phyloP scores from a whole-genome alignment of 805 yeast genomes.

The Candida nitratophila region DNA sequence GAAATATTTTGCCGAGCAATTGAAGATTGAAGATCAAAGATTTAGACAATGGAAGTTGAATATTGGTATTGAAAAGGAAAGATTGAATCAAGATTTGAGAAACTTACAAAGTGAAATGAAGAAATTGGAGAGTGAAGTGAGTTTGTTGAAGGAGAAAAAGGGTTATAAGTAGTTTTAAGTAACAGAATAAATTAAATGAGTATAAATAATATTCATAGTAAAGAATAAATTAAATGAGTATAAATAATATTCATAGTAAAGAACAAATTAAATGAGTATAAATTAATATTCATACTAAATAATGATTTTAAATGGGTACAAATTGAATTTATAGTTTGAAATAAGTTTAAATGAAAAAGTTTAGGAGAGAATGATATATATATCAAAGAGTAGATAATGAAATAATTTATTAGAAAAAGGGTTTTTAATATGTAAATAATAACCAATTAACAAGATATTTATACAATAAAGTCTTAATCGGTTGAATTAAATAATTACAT shows the following conservation, averaged over 20 bases:
- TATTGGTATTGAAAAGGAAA: conserved; percentile 88
- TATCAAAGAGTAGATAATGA: no score
- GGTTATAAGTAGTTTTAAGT: conserved; percentile 24
- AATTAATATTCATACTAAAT: no score
- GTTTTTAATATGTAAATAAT: no score
- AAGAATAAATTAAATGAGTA: no score
- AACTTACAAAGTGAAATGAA: conserved; percentile 76
- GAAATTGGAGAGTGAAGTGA: conserved; percentile 68
- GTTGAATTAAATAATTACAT: conserved; percentile 3
- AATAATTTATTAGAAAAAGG: no score
- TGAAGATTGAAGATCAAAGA: conserved; percentile 92
- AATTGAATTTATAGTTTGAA: no score
- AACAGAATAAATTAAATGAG: not conserved
- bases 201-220: not conserved
- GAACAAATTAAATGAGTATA: not conserved
- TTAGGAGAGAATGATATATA: no score
- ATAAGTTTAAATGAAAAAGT: no score
- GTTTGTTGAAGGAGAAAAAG: conserved; percentile 48
- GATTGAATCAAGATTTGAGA: conserved; percentile 89
- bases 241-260: not conserved
- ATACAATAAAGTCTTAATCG: no score
- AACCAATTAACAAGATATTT: no score
- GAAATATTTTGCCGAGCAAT: conserved; percentile 93
- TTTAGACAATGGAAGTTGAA: conserved; percentile 99
- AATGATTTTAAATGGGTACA: no score